Evolutionary conservation across 2,329 filamentous ascomycete species (phyloP), one percentile per base, ranked within the genome.

Genomic region (Gaeumannomyces sp.): DNA sequence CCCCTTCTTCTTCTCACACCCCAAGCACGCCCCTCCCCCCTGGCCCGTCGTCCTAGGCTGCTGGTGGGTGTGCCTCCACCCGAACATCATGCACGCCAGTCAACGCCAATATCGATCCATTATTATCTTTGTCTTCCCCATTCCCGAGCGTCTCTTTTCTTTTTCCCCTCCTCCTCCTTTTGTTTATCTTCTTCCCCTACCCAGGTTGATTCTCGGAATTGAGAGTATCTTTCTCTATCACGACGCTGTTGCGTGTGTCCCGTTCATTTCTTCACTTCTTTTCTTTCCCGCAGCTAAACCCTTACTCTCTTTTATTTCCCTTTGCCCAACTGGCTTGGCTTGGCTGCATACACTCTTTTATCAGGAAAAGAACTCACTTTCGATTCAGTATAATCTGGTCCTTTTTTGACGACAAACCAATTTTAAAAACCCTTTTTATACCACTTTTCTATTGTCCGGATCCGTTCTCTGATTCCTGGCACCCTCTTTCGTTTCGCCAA

Each of bases 321-420:
- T 78, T 78, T 72, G 73, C 71, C 80, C 81, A 83, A 83, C 81
- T 82, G 81, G 80, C 77, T 83, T 81, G 81, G 81, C 78, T 83
- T 83, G 82, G 82, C 80, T 83, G 79, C 80, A 80, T 78, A 80
- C 81, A 74, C 76, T 83, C 80, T 76, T 85, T 84, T 80, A n/a
- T 5, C 67, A 65, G 64, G 70, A 73, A 68, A 72, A 67, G 72
- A 70, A 74, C 69, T 59, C 62, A 16, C 70, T 67, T 69, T 72
- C 72, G 66, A 67, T 72, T 72, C 68, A 70, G 74, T 76, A 73
- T 76, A 73, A 74, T 75, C 74, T 74, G 71, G 71, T 72, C 71
- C 70, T 70, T 70, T 68, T 53, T 53, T 35, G 4, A 66, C 62
- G 66, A 65, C 68, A 50, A 53, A 5, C 16, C 38, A 35, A 13